These are phyloP conservation scores for Salvia miltiorrhiza DNA, from an alignment of 257 asterid genomes.

Conservation along the genomic window DNA sequence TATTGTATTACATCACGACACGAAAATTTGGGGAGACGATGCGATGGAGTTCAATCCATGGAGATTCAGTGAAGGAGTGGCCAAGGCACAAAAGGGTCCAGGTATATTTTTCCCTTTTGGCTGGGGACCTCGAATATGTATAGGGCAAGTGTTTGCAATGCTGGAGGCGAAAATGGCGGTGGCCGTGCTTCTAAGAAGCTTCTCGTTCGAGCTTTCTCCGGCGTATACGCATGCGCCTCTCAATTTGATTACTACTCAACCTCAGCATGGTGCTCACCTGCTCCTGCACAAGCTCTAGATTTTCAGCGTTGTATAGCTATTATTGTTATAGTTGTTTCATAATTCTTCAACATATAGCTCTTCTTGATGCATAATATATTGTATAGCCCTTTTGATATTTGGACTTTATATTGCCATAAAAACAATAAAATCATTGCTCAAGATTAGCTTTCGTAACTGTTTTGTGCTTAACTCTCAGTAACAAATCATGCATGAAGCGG, in stretches of 20 bases:
- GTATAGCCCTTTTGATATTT: too few species aligned
- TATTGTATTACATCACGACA: conserved; percentile 20
- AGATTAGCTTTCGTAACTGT: too few species aligned
- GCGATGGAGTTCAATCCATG: conserved; percentile 41
- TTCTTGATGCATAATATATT: too few species aligned
- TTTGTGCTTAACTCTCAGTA: too few species aligned
- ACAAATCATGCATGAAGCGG: too few species aligned
- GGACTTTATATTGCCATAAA: too few species aligned
- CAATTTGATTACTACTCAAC: conserved; percentile 11
- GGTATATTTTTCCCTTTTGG: conserved; percentile 41
- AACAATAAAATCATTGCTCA: too few species aligned
- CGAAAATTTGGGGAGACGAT: conserved; percentile 42
- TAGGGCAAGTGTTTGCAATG: conserved; percentile 41
- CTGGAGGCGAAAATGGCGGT: conserved; percentile 36
- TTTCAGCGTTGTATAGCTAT: not conserved
- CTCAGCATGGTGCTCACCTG: conserved; percentile 43
- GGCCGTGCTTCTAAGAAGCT: conserved; percentile 35
- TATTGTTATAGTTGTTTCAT: too few species aligned
- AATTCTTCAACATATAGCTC: too few species aligned
- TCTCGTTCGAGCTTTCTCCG: conserved; percentile 41
- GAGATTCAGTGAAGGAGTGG: conserved; percentile 39
- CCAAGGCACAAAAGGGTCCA: conserved; percentile 31
- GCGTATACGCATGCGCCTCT: conserved; percentile 39
- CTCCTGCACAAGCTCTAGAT: conserved; percentile 12
- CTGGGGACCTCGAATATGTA: conserved; percentile 43